Conservation (phyloP, 345 rosid genomes). For the Psidium guajava region DNA sequence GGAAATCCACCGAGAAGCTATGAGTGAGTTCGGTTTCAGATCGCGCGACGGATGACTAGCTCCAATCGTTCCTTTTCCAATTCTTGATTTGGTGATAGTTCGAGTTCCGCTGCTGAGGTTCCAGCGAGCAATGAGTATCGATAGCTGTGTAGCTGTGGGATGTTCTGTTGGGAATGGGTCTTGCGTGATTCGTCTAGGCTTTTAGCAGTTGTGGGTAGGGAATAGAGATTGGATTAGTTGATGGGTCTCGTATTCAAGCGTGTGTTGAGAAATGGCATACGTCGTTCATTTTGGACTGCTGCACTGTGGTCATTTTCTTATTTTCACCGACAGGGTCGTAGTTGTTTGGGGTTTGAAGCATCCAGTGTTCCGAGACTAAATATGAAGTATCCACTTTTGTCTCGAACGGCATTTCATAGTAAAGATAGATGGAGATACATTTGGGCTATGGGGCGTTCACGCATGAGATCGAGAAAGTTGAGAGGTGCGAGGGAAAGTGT, state of each 20-base stretch:
- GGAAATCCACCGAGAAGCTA: conserved; percentile 88
- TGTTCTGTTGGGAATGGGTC: not conserved
- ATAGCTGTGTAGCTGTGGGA: not conserved
- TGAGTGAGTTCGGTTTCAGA: conserved; percentile 35
- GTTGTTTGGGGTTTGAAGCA: not conserved
- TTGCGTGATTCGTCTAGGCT: not conserved
- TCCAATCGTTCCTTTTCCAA: not conserved
- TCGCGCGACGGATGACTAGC: not conserved
- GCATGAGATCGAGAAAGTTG: not conserved
- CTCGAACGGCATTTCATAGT: not conserved
- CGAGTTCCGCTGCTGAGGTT: not conserved
- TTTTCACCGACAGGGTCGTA: not conserved
- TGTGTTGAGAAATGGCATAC: not conserved
- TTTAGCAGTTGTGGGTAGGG: not conserved
- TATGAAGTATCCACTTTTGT: not conserved
- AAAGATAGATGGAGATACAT: not conserved
- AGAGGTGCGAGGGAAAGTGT: not conserved
- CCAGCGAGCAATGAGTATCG: not conserved
- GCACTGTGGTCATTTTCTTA: not conserved
- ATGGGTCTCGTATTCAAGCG: not conserved
- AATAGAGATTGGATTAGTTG: not conserved
- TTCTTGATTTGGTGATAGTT: not conserved
- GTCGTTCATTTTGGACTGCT: not conserved
- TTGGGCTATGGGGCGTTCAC: not conserved
- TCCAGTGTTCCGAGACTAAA: not conserved